Base-by-base conservation (phyloP, 2,329 filamentous ascomycete species). In the Arthrobotrys pseudoclavata region DNA sequence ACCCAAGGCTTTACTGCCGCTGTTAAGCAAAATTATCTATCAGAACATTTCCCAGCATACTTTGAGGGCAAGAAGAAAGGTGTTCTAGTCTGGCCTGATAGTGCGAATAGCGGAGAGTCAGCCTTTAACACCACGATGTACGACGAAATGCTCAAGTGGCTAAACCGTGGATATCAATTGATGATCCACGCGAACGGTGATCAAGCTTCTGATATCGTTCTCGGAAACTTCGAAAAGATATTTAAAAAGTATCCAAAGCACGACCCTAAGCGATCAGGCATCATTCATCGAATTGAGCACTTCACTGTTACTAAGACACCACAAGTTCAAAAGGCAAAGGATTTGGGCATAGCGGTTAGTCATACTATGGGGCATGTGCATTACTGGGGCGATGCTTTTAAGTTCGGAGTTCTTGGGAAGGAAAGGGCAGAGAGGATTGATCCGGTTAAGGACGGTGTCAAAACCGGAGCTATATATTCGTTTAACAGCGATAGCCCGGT, bases 401-500 rank as follows among this genome's bases (percentile, higher is more conserved):
- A 34, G 22, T 13, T 15, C 9, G 60, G 42, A 3, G 67, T 77
- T n/a, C 52, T 77, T 10, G 74, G 74, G 7, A 20, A 12, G 29
- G 24, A 61, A 6, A 60, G 74, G 20, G 74, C 66, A 6, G 60
- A 61, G 15, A 70, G 74, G 9, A 70, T 77, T 13, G 74, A 77
- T 48, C 74, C 74, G 10, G 61, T 77, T 22, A 42, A 22, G 15
- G 74, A 77, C 24, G 74, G 50, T 50, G 66, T 61, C 9, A n/a
- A 26, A 22, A 37, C 9, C 26, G 53, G 53, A 4, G 45, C 66
- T 24, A 31, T 62, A 1, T 77, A 77, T 42, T 77, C 74, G 0
- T 77, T 77, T 37, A 66, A 77, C 34, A 77, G 74, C 61, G 74
- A 77, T 40, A 77, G 74, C 12, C 74, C 74, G 6, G 74, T 77